Evolutionary conservation across 768 basidiomycete genomes (phyloP).

Genomic region (Neoboletus magnificus): DNA sequence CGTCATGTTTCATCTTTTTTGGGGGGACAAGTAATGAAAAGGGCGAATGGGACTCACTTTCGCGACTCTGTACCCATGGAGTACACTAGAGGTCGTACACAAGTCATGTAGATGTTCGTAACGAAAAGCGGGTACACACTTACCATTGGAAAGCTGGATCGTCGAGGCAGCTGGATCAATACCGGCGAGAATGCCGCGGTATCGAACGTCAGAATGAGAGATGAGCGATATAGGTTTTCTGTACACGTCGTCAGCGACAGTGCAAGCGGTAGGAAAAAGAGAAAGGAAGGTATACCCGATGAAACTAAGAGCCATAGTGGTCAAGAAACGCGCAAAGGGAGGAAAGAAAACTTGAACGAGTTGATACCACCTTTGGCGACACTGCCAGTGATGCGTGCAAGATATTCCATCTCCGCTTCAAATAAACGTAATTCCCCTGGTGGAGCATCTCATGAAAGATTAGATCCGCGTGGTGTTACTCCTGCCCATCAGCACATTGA

Average conservation of each 20-base stretch:
- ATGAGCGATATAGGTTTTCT: slow-evolving; percentile 89
- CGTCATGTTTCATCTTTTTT: slow-evolving; percentile 36
- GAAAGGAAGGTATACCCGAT: slow-evolving; percentile 51
- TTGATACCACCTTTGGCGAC: slow-evolving; percentile 10
- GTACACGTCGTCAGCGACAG: slow-evolving; percentile 17
- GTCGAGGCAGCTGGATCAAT: slow-evolving; percentile 85
- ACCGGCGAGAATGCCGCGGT: slow-evolving; percentile 81
- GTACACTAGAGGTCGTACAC: slow-evolving; percentile 45
- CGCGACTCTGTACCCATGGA: slow-evolving; percentile 88
- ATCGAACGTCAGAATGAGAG: slow-evolving; percentile 88
- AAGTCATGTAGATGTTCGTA: background rate
- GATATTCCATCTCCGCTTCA: slow-evolving; percentile 31
- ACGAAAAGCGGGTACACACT: slow-evolving; percentile 4
- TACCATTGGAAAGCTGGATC: slow-evolving; percentile 86
- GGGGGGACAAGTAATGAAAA: background rate
- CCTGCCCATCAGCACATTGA: background rate
- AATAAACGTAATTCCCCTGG: background rate
- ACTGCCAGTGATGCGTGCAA: slow-evolving; percentile 4
- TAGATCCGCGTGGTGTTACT: background rate
- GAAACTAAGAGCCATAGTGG: slow-evolving; percentile 67
- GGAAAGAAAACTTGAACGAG: slow-evolving; percentile 20
- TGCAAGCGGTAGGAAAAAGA: background rate
- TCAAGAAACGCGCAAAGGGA: slow-evolving; percentile 7
- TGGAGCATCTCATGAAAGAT: background rate
- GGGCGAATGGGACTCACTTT: slow-evolving; percentile 46